phyloP scores from a whole-genome alignment of 306 rosid genomes.

The Oemleria cerasiformis region DNA sequence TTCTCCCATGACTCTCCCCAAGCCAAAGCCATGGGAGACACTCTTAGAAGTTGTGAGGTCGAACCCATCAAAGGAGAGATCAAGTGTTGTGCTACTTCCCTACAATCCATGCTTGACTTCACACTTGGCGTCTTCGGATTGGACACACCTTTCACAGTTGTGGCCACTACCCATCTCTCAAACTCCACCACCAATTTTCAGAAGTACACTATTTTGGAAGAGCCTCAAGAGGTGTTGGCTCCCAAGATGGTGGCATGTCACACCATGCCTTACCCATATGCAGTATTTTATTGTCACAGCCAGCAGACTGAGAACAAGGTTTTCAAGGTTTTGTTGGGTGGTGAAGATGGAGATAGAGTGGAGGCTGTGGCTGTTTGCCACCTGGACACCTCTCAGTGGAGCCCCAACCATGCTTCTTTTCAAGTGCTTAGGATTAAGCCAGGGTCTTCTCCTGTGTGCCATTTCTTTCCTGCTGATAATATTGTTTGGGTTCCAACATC shows the following conservation, averaged over 20 bases:
- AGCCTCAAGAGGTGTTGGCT: conserved; percentile 39
- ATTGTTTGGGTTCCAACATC: conserved; percentile 50
- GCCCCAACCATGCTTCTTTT: conserved; percentile 57
- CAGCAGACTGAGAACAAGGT: conserved; percentile 51
- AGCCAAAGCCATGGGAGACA: conserved; percentile 67
- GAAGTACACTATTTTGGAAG: conserved; percentile 55
- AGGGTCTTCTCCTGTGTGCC: conserved; percentile 67
- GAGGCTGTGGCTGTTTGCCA: conserved; percentile 74
- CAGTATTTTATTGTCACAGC: conserved; percentile 63
- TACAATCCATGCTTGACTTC: conserved; percentile 71
- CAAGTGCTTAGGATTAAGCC: conserved; percentile 48
- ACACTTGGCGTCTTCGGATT: conserved; percentile 34
- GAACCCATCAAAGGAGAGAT: conserved; percentile 63
- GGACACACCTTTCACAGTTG: conserved; percentile 21
- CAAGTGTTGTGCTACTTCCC: conserved; percentile 68
- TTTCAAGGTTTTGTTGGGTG: conserved; percentile 35
- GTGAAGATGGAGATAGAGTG: conserved; percentile 62
- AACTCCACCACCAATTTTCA: conserved; percentile 53
- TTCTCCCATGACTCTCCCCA: conserved; percentile 51
- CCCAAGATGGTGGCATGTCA: conserved; percentile 80
- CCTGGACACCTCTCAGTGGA: conserved; percentile 77
- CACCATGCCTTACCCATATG: conserved; percentile 75
- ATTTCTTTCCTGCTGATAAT: conserved; percentile 79
- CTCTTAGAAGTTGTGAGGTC: conserved; percentile 55
- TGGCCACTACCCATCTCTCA: conserved; percentile 45